Conservation (phyloP, 208 protist genomes). For the Crithidia expoeki region DNA sequence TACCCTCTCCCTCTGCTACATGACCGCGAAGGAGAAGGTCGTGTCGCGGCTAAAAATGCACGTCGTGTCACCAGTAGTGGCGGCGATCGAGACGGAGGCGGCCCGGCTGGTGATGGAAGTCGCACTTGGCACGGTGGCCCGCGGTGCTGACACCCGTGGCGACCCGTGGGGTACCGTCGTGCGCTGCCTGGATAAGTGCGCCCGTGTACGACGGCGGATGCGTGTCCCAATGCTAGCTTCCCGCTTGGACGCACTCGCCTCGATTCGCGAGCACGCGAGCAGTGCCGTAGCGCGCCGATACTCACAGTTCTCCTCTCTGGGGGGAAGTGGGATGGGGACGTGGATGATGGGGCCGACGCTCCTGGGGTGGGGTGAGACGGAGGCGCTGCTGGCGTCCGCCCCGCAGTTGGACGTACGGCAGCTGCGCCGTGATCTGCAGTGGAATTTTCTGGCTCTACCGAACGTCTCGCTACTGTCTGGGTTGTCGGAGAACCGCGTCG, state of each 20-base stretch:
- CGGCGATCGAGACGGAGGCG: constrained; percentile 50
- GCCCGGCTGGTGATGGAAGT: constrained; percentile 57
- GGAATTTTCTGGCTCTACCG: constrained; percentile 56
- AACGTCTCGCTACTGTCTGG: constrained; percentile 59
- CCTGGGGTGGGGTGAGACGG: constrained; percentile 65
- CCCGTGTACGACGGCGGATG: constrained; percentile 77
- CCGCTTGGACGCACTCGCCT: constrained; percentile 75
- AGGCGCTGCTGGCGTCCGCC: constrained; percentile 47
- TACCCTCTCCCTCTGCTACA: constrained; percentile 51
- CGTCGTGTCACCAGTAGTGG: constrained; percentile 52
- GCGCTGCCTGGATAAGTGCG: constrained; percentile 60
- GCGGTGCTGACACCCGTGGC: constrained; percentile 14
- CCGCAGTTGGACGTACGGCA: constrained; percentile 43
- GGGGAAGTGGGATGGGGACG: neutral
- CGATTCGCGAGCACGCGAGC: constrained; percentile 44
- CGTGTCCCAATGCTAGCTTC: constrained; percentile 79
- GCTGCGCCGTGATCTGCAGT: constrained; percentile 63
- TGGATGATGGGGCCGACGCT: constrained; percentile 36
- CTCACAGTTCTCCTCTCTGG: constrained; percentile 8
- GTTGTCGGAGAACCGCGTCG: constrained; percentile 70
- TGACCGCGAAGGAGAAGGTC: constrained; percentile 43
- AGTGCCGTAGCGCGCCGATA: constrained; percentile 6
- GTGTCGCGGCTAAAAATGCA: constrained; percentile 42
- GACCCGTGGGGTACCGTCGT: constrained; percentile 61
- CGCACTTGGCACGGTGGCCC: constrained; percentile 9